Conservation (phyloP, 352 stramenopile species). For the Pythium phragmiticola region DNA sequence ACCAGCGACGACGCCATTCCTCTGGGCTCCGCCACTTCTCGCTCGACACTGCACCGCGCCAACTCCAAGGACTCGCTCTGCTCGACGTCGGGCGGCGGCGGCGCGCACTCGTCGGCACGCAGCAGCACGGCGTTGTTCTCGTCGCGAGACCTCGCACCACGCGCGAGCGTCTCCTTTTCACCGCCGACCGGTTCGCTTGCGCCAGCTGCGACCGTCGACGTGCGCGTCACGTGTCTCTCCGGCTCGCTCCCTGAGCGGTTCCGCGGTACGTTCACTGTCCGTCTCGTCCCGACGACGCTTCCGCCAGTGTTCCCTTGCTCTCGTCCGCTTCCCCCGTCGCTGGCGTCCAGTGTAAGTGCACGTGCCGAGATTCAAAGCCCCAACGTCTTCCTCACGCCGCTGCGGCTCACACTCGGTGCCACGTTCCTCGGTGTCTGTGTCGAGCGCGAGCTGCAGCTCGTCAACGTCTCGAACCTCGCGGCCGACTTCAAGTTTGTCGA, state of each 20-base stretch:
- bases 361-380: conserved; percentile 76
- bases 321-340: background rate
- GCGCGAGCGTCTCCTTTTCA: conserved; percentile 46
- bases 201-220: conserved; percentile 35
- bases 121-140: conserved; percentile 37
- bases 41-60: conserved; percentile 13
- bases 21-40: background rate
- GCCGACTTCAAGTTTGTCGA: conserved; percentile 75
- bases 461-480: conserved; percentile 82
- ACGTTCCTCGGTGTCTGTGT: conserved; percentile 68
- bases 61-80: conserved; percentile 57
- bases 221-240: conserved; percentile 49
- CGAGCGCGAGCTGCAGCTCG: conserved; percentile 44
- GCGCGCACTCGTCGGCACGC: conserved; percentile 36
- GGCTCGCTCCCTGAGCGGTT: conserved; percentile 67
- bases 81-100: conserved; percentile 39
- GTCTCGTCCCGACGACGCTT: background rate
- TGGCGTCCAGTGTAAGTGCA: conserved; percentile 34
- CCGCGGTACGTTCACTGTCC: conserved; percentile 37
- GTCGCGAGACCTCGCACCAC: conserved; percentile 39
- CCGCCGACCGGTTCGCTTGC: conserved; percentile 43
- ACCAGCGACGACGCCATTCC: background rate
- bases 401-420: conserved; percentile 46
- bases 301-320: conserved; percentile 3
- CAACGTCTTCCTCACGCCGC: conserved; percentile 66